These are phyloP conservation scores for Speleostelium caveatum DNA, from an alignment of 78 protist species.

Conservation along the genomic window DNA sequence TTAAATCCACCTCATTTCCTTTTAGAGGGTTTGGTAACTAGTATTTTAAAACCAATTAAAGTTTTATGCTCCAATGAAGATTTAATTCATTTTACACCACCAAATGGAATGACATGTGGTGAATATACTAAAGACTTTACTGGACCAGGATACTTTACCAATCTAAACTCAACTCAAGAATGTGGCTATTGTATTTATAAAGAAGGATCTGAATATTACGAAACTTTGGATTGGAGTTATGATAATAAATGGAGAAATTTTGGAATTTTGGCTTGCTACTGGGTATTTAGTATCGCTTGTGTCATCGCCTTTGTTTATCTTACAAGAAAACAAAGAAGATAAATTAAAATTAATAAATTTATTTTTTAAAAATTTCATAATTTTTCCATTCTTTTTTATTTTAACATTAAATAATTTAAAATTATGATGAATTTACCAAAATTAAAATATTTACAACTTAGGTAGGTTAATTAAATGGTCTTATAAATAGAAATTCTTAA, in stretches of 20 bases:
- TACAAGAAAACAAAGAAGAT: conserved; percentile 52
- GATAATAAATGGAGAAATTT: conserved; percentile 49
- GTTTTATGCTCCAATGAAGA: conserved; percentile 15
- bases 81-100: conserved; percentile 14
- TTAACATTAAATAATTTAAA: too few relatives aligned
- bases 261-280: conserved; percentile 19
- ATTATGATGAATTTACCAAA: not conserved
- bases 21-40: conserved; percentile 73
- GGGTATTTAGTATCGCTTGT: conserved; percentile 18
- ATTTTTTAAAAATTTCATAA: too few relatives aligned
- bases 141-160: conserved; percentile 7
- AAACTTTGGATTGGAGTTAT: conserved; percentile 12
- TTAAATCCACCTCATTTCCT: conserved; percentile 28
- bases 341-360: conserved; percentile 1
- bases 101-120: conserved; percentile 10
- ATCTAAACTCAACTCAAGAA: not conserved
- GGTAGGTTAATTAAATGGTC: not conserved
- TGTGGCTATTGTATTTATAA: conserved; percentile 64
- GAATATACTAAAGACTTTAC: conserved; percentile 3
- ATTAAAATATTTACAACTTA: not conserved
- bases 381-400: too few relatives aligned
- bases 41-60: not conserved
- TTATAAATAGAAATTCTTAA: too few relatives aligned
- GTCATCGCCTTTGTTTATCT: conserved; percentile 46
- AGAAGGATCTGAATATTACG: conserved; percentile 44